phyloP scores from a whole-genome alignment of 352 stramenopile species.

The Pythium aphanidermatum region DNA sequence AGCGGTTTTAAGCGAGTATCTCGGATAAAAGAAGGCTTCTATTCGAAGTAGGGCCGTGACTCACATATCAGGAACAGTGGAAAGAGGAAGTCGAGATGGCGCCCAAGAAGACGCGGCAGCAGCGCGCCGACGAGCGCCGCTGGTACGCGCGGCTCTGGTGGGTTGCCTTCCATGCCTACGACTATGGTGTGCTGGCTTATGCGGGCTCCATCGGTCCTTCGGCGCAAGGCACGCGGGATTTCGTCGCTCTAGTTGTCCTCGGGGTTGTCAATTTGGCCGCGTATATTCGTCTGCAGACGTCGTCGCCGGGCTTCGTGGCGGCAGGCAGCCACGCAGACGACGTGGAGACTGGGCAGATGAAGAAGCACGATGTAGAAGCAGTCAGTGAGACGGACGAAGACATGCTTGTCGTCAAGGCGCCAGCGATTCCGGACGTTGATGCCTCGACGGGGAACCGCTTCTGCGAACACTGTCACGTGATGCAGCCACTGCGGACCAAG shows the following conservation, averaged over 20 bases:
- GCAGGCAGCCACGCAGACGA: not conserved
- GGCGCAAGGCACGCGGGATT: slow-evolving; percentile 29
- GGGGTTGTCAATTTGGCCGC: slow-evolving; percentile 29
- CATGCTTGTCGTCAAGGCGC: slow-evolving; percentile 9
- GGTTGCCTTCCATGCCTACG: slow-evolving; percentile 53
- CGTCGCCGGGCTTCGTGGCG: slow-evolving; percentile 50
- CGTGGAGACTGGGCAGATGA: slow-evolving; percentile 14
- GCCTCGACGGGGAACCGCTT: slow-evolving; percentile 16
- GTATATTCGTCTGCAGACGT: slow-evolving; percentile 58
- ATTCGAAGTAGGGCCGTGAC: too few relatives aligned
- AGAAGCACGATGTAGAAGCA: not conserved
- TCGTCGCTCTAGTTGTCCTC: slow-evolving; percentile 32
- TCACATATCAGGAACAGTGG: too few relatives aligned
- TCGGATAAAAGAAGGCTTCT: too few relatives aligned
- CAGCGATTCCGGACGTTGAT: not conserved
- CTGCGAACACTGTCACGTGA: slow-evolving; percentile 51
- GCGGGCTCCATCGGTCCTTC: slow-evolving; percentile 25
- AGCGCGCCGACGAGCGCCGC: slow-evolving; percentile 38
- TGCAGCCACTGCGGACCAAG: slow-evolving; percentile 61
- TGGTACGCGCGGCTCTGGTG: slow-evolving; percentile 70
- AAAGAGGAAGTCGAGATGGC: slow-evolving; percentile 1
- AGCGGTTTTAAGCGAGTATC: too few relatives aligned
- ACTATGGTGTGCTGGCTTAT: slow-evolving; percentile 42
- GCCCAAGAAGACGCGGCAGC: slow-evolving; percentile 9
- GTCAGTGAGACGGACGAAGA: slow-evolving; percentile 14